A percentile compares a stretch with the other conserved stretches of the same genome.
Conservation (phyloP, 2,329 filamentous ascomycete genomes). For the Monosporascus sp. region DNA sequence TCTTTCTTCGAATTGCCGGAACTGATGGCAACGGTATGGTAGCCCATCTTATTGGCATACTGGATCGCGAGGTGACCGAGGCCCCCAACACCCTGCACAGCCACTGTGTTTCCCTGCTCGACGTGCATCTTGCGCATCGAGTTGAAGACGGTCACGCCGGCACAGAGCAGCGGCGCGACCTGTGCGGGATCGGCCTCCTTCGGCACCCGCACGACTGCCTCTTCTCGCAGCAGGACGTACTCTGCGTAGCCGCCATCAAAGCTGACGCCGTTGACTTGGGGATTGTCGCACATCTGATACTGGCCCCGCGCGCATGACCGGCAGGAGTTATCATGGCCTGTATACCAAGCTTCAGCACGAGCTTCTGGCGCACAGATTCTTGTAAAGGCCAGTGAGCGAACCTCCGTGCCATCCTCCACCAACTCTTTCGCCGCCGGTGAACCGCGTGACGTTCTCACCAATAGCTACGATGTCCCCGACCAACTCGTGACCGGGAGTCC, state of each 20-base stretch:
- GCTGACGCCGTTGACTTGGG: conserved; percentile 58
- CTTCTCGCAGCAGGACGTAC: conserved; percentile 54
- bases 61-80: conserved; percentile 74
- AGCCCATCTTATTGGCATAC: conserved; percentile 72
- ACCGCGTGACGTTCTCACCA: conserved; percentile 49
- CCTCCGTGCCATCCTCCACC: conserved; percentile 67
- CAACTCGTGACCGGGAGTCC: conserved; percentile 65
- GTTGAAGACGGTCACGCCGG: conserved; percentile 61
- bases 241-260: conserved; percentile 64
- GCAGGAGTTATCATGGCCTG: conserved; percentile 58
- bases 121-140: conserved; percentile 49
- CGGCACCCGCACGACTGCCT: conserved; percentile 55
- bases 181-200: conserved; percentile 45
- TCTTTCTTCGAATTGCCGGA: conserved; percentile 61
- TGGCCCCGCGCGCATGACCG: conserved; percentile 55
- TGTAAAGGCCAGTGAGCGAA: conserved; percentile 24
- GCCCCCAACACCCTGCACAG: conserved; percentile 66
- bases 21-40: conserved; percentile 63
- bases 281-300: conserved; percentile 65
- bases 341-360: not conserved
- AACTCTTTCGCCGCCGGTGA: conserved; percentile 60
- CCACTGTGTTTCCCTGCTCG: conserved; percentile 47
- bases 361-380: not conserved
- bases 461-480: conserved; percentile 62
- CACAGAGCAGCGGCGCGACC: conserved; percentile 57